Conservation (phyloP, 192 early-diverging fungal genomes). For the Obelidium mucronatum region DNA sequence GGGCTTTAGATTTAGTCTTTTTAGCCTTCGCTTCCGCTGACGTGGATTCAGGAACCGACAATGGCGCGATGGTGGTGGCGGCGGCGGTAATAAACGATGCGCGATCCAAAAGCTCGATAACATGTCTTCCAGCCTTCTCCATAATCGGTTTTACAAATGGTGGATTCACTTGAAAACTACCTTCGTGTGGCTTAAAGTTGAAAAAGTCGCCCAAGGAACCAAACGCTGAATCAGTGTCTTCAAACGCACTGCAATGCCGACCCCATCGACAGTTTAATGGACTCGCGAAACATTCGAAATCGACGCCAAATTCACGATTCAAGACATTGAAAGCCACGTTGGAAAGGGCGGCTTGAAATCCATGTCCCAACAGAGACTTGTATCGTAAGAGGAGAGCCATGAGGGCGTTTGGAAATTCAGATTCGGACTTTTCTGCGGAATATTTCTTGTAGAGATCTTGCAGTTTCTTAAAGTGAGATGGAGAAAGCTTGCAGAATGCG, state of each 20-base stretch:
- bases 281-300: constrained; percentile 27
- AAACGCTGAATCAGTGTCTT: constrained; percentile 18
- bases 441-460: constrained; percentile 3
- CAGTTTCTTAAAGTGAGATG: constrained; percentile 17
- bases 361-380: constrained; percentile 20
- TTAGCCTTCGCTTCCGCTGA: too few relatives aligned
- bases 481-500: constrained; percentile 28
- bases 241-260: constrained; percentile 14
- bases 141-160: constrained; percentile 28
- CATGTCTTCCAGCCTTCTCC: constrained; percentile 19
- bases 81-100: too few relatives aligned
- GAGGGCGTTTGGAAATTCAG: constrained; percentile 10
- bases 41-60: too few relatives aligned
- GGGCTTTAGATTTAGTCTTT: not conserved
- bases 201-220: constrained; percentile 29
- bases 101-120: not conserved
- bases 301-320: constrained; percentile 31
- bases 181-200: constrained; percentile 18
- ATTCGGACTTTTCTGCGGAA: not conserved
- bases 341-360: constrained; percentile 22
- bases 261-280: constrained; percentile 27
- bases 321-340: constrained; percentile 24
- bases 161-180: constrained; percentile 29
- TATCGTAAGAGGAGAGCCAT: constrained; percentile 25
- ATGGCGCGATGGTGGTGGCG: too few relatives aligned